Evolutionary conservation across 176 grass and related monocot genomes (phyloP).

Genomic region (Leersia perrieri): DNA sequence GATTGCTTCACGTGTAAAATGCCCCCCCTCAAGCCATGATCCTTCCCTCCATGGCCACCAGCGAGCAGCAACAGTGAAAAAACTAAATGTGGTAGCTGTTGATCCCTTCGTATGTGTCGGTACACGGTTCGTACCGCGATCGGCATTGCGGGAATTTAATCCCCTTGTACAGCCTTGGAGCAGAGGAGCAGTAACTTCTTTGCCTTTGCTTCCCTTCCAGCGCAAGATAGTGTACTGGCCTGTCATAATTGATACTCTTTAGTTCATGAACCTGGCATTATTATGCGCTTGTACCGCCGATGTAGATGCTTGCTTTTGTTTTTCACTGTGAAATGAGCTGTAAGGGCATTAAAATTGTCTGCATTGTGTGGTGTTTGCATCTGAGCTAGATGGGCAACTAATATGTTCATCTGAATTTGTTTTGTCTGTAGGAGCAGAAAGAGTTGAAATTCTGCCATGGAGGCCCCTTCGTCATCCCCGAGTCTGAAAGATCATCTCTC

Average conservation of each 20-base stretch:
- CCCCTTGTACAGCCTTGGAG: constrained; percentile 34
- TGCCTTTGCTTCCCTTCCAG: constrained; percentile 38
- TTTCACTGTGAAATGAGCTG: constrained; percentile 2
- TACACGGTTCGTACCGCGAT: constrained; percentile 23
- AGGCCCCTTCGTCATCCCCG: constrained; percentile 19
- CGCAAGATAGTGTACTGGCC: constrained; percentile 31
- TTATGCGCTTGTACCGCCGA: constrained; percentile 14
- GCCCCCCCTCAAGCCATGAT: constrained; percentile 15
- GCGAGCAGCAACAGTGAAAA: neutral
- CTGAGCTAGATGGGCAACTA: constrained; percentile 18
- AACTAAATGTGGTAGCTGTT: constrained; percentile 24
- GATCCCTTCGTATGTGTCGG: constrained; percentile 19
- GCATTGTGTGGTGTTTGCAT: constrained; percentile 15
- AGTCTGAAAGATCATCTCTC: constrained; percentile 82
- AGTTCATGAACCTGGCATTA: constrained; percentile 8
- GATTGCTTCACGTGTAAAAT: constrained; percentile 40
- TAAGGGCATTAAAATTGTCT: neutral
- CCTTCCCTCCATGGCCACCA: constrained; percentile 27
- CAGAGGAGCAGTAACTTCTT: constrained; percentile 16
- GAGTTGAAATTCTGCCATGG: constrained; percentile 34
- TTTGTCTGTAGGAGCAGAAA: constrained; percentile 52
- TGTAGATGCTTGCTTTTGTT: constrained; percentile 23
- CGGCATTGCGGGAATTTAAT: constrained; percentile 29
- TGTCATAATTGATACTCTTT: constrained; percentile 24
- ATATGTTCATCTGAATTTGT: constrained; percentile 22